These are phyloP conservation scores for Pseudoscleropodium purum DNA, from an alignment of 225 moss, liverwort and hornwort genomes.

Conservation along the genomic window DNA sequence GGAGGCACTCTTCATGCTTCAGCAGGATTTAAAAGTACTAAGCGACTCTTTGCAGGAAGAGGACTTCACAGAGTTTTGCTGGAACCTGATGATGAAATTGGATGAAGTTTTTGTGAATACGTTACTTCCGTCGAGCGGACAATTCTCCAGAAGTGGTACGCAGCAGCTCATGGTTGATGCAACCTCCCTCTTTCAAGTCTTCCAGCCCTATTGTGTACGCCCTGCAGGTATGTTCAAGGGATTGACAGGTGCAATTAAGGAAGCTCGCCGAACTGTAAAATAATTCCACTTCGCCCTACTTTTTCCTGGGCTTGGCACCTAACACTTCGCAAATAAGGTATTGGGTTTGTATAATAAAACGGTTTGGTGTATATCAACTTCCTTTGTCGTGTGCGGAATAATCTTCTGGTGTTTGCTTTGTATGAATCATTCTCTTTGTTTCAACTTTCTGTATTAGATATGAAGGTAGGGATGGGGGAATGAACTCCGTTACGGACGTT, in stretches of 20 bases:
- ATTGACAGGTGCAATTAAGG: constrained; percentile 52
- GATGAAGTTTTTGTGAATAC: constrained; percentile 53
- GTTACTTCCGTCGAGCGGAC: constrained; percentile 40
- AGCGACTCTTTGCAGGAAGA: constrained; percentile 50
- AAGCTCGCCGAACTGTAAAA: constrained; percentile 10
- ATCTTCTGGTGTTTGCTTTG: background rate
- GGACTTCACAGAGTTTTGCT: constrained; percentile 68
- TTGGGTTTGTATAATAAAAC: background rate
- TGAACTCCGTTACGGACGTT: background rate
- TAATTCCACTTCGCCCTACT: background rate
- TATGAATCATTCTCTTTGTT: background rate
- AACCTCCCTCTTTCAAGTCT: constrained; percentile 61
- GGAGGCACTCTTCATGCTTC: constrained; percentile 62
- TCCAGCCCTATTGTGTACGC: constrained; percentile 66
- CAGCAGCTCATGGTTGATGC: constrained; percentile 77
- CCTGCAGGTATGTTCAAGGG: constrained; percentile 79
- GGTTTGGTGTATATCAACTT: background rate
- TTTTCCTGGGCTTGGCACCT: background rate
- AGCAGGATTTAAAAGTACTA: constrained; percentile 52
- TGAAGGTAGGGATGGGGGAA: background rate
- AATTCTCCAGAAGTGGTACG: constrained; percentile 58
- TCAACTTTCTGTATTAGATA: background rate
- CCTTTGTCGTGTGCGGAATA: background rate
- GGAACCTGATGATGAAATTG: constrained; percentile 54
- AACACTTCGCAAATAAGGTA: background rate